These are phyloP conservation scores for Erodium moschatum DNA, from an alignment of 441 rosid genomes.

Conservation along the genomic window DNA sequence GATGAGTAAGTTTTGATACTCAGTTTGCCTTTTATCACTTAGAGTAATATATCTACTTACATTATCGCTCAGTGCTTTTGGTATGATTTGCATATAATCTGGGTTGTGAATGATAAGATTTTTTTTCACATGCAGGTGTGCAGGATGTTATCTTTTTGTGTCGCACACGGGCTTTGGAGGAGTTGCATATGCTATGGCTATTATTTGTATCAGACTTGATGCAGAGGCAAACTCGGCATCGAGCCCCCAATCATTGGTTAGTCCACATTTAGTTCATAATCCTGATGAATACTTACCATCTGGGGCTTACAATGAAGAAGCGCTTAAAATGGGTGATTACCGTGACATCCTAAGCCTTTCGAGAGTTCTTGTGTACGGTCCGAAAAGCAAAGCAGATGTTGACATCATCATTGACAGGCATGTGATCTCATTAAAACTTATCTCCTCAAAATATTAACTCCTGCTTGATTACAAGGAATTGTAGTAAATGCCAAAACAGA, in stretches of 20 bases:
- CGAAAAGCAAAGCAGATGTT: conserved; percentile 87
- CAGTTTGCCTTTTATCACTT: neutral
- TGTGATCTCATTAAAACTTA: conserved; percentile 4
- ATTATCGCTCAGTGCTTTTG: neutral
- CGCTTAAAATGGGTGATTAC: conserved; percentile 82
- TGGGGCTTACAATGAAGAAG: conserved; percentile 61
- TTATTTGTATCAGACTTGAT: conserved; percentile 64
- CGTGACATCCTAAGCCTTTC: conserved; percentile 92
- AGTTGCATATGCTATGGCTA: conserved; percentile 89
- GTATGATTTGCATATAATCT: neutral
- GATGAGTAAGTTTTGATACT: conserved; percentile 57
- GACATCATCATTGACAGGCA: conserved; percentile 69
- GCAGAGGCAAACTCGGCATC: conserved; percentile 40
- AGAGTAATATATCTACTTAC: neutral
- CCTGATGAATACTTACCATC: conserved; percentile 39
- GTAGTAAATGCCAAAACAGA: neutral
- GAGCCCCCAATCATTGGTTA: conserved; percentile 25
- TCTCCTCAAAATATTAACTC: neutral
- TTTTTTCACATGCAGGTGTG: conserved; percentile 31
- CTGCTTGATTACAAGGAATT: neutral
- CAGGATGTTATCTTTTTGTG: conserved; percentile 74
- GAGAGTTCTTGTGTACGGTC: conserved; percentile 87
- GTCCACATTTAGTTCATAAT: conserved; percentile 25
- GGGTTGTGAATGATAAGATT: neutral
- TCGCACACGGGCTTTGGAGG: conserved; percentile 97